Conservation (phyloP, 1,284 basidiomycete genomes). For the Pholiota adiposa region DNA sequence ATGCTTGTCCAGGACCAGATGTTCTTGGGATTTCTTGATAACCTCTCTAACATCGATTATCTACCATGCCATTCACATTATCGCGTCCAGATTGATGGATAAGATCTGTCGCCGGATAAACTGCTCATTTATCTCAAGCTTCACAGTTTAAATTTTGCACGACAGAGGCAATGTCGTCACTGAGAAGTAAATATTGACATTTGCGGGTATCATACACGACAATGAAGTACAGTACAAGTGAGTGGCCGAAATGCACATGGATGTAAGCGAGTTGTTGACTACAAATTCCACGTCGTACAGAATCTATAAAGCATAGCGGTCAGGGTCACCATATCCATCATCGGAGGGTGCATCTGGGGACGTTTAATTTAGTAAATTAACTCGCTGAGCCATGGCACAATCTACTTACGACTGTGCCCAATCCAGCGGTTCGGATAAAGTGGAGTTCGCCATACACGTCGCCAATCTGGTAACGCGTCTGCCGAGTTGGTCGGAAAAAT, state of each 20-base stretch:
- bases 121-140: slow-evolving; percentile 17
- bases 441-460: slow-evolving; percentile 84
- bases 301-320: slow-evolving; percentile 84
- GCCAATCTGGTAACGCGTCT: slow-evolving; percentile 78
- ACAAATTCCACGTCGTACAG: slow-evolving; percentile 69
- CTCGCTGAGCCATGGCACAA: slow-evolving; percentile 19
- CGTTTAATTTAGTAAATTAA: slow-evolving; percentile 25
- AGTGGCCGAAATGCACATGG: slow-evolving; percentile 18
- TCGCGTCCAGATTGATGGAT: neutral
- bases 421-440: slow-evolving; percentile 75
- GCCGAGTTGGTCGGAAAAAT: slow-evolving; percentile 74
- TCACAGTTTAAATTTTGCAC: slow-evolving; percentile 19
- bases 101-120: neutral
- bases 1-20: slow-evolving; percentile 34
- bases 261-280: slow-evolving; percentile 23
- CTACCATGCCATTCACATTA: neutral
- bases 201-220: slow-evolving; percentile 19
- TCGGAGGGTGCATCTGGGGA: slow-evolving; percentile 76
- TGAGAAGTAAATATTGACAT: slow-evolving; percentile 17
- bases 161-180: slow-evolving; percentile 22
- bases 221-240: slow-evolving; percentile 19
- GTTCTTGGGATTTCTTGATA: slow-evolving; percentile 14
- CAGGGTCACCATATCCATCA: slow-evolving; percentile 85
- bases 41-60: slow-evolving; percentile 34
- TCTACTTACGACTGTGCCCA: slow-evolving; percentile 74